Evolutionary conservation across 83 land plant genomes (phyloP).

Genomic region (Picea mariana): DNA sequence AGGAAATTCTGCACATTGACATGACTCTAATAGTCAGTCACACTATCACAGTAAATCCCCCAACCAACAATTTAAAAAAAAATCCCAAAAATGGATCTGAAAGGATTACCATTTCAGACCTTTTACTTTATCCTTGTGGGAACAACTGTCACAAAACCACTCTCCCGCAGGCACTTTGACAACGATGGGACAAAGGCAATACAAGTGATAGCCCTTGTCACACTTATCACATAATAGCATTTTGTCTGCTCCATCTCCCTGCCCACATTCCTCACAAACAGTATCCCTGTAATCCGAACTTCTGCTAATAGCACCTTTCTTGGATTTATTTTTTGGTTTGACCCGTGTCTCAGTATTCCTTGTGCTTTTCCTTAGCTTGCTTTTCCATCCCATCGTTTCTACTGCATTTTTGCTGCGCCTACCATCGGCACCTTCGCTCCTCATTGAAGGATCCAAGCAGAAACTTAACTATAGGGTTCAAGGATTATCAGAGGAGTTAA

Average conservation of each 20-base stretch:
- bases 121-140: slow-evolving; percentile 30
- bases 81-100: not conserved
- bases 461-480: not conserved
- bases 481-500: not conserved
- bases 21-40: not conserved
- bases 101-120: slow-evolving; percentile 25
- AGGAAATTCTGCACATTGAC: slow-evolving; percentile 55
- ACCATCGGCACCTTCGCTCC: not conserved
- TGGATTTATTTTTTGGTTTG: not conserved
- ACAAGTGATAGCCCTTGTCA: slow-evolving; percentile 76
- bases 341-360: not conserved
- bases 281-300: slow-evolving; percentile 24
- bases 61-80: not conserved
- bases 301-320: not conserved
- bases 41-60: not conserved
- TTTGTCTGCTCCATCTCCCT: slow-evolving; percentile 57
- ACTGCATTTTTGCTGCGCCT: not conserved
- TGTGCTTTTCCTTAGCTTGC: not conserved
- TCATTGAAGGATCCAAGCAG: not conserved
- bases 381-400: not conserved
- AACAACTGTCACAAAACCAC: slow-evolving; percentile 86
- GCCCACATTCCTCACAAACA: slow-evolving; percentile 67
- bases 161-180: slow-evolving; percentile 72
- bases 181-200: slow-evolving; percentile 83
- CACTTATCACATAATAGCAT: slow-evolving; percentile 92